Conservation (phyloP, 2,329 filamentous ascomycete species). For the Penicillium sp. region DNA sequence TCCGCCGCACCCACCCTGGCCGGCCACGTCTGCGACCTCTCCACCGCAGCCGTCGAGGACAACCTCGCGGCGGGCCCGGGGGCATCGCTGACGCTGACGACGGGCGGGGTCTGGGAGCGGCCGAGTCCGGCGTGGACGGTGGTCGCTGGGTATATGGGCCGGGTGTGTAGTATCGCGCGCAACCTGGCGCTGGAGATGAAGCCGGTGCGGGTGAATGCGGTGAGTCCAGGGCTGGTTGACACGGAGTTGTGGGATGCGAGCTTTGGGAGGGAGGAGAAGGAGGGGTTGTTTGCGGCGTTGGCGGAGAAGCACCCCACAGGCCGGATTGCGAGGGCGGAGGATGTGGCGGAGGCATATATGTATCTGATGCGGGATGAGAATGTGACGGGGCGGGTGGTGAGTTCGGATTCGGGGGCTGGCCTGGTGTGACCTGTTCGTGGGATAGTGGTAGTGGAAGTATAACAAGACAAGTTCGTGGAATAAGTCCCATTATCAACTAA, state of each 20-base stretch:
- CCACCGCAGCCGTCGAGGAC: neutral
- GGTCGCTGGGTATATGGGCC: neutral
- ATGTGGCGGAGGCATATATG: slow-evolving; percentile 4
- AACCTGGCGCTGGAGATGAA: slow-evolving; percentile 5
- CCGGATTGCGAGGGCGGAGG: neutral
- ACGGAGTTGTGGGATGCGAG: slow-evolving; percentile 2
- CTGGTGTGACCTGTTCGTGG: no score
- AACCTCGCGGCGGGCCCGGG: neutral
- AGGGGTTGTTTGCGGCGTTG: neutral
- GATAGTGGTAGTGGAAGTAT: no score
- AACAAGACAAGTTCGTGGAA: no score
- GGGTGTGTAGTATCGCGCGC: neutral
- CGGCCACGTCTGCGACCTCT: neutral
- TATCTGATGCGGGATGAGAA: slow-evolving; percentile 4
- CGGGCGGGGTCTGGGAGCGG: neutral
- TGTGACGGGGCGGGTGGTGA: no score
- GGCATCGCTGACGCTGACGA: slow-evolving; percentile 1
- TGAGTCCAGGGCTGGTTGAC: slow-evolving; percentile 2
- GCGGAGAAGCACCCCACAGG: neutral
- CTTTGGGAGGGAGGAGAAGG: neutral
- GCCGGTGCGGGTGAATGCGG: slow-evolving; percentile 4
- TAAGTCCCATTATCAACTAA: no score
- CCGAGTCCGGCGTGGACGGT: neutral
- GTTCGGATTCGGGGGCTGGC: no score
- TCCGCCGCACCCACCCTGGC: neutral